phyloP scores from a whole-genome alignment of 2,329 filamentous ascomycete genomes.

The Pyrenochaeta sp. region DNA sequence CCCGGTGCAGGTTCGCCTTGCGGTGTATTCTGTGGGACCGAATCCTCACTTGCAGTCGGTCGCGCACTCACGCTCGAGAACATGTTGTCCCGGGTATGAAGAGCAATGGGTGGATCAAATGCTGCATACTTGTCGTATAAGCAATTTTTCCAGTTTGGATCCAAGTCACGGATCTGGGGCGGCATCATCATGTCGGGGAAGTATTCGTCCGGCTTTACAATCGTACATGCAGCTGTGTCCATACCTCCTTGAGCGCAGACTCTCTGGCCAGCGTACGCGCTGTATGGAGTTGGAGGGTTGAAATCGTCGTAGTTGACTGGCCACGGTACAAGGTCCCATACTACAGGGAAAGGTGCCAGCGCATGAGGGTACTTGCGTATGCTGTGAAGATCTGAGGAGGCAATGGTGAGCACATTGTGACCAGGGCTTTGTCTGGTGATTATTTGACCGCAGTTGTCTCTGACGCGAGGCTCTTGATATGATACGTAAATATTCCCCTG shows the following conservation, averaged over 20 bases:
- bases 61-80: conserved; percentile 10
- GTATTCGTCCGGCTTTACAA: conserved; percentile 18
- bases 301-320: conserved; percentile 24
- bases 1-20: conserved; percentile 8
- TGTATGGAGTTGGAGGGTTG: conserved; percentile 18
- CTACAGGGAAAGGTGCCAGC: conserved; percentile 3
- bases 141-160: conserved; percentile 21
- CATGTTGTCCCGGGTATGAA: conserved; percentile 10
- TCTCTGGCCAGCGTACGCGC: conserved; percentile 6
- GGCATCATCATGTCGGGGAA: conserved; percentile 23
- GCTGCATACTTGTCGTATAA: conserved; percentile 12
- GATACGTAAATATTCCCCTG: conserved; percentile 27
- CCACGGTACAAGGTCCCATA: conserved; percentile 10
- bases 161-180: conserved; percentile 20
- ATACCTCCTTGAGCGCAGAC: neutral
- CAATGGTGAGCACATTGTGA: conserved; percentile 21
- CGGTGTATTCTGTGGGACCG: conserved; percentile 4
- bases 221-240: conserved; percentile 3
- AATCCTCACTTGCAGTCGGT: conserved; percentile 5
- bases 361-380: conserved; percentile 18
- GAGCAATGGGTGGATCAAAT: conserved; percentile 22
- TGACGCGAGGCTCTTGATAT: conserved; percentile 13
- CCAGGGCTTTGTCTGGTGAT: conserved; percentile 6
- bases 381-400: conserved; percentile 19
- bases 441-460: conserved; percentile 16